Percentiles rank a stretch among this genome's conserved stretches.
These are phyloP conservation scores for Gossypium thurberi DNA, from an alignment of 345 rosid genomes.

Conservation along the genomic window DNA sequence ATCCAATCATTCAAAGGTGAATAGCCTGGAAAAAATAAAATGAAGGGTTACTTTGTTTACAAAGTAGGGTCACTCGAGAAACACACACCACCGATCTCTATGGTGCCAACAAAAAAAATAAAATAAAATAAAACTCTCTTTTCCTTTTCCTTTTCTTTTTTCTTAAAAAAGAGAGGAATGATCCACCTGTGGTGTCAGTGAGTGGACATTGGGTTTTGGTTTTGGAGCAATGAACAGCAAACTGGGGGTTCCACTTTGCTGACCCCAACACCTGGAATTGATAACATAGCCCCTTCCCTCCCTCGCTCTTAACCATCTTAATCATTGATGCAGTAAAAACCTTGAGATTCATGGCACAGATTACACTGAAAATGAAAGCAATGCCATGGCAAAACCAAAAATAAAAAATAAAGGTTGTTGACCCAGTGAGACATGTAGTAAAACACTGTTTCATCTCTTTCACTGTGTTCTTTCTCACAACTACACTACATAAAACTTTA, in stretches of 20 bases:
- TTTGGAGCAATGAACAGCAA: slow-evolving; percentile 53
- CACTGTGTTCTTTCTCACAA: neutral
- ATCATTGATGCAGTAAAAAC: slow-evolving; percentile 43
- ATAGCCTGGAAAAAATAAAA: neutral
- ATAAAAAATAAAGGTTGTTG: neutral
- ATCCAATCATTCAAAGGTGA: slow-evolving; percentile 9
- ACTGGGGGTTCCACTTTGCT: slow-evolving; percentile 48
- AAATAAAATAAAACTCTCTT: neutral
- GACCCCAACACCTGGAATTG: slow-evolving; percentile 66
- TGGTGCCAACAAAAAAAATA: neutral
- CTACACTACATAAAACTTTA: neutral
- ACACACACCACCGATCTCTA: neutral
- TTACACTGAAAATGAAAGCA: slow-evolving; percentile 15
- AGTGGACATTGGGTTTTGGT: slow-evolving; percentile 34
- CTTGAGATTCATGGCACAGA: slow-evolving; percentile 32
- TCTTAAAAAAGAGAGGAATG: slow-evolving; percentile 24
- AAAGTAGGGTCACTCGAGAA: neutral
- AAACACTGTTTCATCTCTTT: slow-evolving; percentile 31
- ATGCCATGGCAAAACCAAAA: neutral
- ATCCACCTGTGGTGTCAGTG: slow-evolving; percentile 82
- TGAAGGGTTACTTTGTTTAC: neutral
- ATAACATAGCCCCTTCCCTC: slow-evolving; percentile 17
- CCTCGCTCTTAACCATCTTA: slow-evolving; percentile 17
- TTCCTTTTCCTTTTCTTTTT: neutral
- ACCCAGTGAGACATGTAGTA: neutral